Conservation (phyloP, 805 yeast species). For the Jamesozyma rosinii region DNA sequence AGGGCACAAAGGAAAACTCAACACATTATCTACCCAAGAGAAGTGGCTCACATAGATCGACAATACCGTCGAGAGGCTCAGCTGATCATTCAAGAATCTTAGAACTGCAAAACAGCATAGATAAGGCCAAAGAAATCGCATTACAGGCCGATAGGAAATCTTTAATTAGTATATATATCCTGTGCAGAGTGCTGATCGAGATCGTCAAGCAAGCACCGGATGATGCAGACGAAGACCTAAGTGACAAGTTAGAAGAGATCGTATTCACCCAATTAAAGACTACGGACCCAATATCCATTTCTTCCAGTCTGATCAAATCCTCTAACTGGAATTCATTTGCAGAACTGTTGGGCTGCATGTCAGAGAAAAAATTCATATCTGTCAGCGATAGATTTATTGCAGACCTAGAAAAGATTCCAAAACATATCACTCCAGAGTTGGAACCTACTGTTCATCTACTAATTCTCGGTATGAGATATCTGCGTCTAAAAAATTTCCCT, state of each 20-base stretch:
- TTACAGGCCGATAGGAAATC: slow-evolving; percentile 82
- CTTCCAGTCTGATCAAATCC: slow-evolving; percentile 65
- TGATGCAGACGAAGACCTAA: slow-evolving; percentile 65
- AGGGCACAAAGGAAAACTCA: not conserved
- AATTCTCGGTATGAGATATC: slow-evolving; percentile 85
- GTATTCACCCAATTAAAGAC: slow-evolving; percentile 82
- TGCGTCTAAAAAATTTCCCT: slow-evolving; percentile 73
- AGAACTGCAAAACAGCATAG: slow-evolving; percentile 31
- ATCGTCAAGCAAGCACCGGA: slow-evolving; percentile 82
- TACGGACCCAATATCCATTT: slow-evolving; percentile 66
- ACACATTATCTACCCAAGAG: slow-evolving; percentile 35
- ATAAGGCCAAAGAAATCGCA: slow-evolving; percentile 50
- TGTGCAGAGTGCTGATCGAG: slow-evolving; percentile 87
- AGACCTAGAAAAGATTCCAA: slow-evolving; percentile 76
- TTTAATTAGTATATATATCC: slow-evolving; percentile 72
- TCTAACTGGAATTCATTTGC: slow-evolving; percentile 94
- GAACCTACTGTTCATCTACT: slow-evolving; percentile 62
- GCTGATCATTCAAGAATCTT: slow-evolving; percentile 53
- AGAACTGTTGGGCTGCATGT: slow-evolving; percentile 81
- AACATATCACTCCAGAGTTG: slow-evolving; percentile 37
- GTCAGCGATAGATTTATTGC: slow-evolving; percentile 92
- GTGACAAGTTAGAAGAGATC: slow-evolving; percentile 81
- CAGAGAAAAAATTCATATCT: slow-evolving; percentile 68
- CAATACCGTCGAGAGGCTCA: slow-evolving; percentile 15
- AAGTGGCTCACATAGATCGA: slow-evolving; percentile 41